Percentiles rank a stretch among this genome's conserved stretches.
Conservation (phyloP, 2,329 filamentous ascomycete species). For the Sarocladium brachiariae region DNA sequence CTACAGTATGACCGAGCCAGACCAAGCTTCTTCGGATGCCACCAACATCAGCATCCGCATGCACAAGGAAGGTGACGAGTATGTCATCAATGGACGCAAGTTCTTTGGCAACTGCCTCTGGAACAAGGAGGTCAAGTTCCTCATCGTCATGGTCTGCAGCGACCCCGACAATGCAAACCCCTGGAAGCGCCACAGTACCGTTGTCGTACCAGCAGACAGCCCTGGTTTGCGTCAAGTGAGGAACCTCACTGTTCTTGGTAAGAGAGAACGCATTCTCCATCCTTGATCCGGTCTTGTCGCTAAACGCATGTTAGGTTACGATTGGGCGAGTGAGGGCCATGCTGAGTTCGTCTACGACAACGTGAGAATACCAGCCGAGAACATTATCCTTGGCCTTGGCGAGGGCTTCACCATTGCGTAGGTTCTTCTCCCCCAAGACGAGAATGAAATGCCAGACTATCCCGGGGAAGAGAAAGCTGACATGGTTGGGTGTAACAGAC, state of each 20-base stretch:
- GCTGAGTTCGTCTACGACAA: constrained; percentile 81
- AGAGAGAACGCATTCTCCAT: not conserved
- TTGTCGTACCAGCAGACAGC: constrained; percentile 70
- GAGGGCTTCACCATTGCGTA: constrained; percentile 10
- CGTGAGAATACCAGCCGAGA: constrained; percentile 70
- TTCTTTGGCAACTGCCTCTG: constrained; percentile 93
- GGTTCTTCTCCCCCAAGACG: too few species aligned
- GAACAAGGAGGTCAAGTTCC: constrained; percentile 79
- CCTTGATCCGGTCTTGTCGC: not conserved
- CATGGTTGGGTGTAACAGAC: constrained; percentile 32
- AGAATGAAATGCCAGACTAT: too few species aligned
- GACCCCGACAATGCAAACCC: constrained; percentile 63
- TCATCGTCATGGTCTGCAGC: constrained; percentile 87
- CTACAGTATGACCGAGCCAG: constrained; percentile 84
- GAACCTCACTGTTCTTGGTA: constrained; percentile 74
- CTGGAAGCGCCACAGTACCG: constrained; percentile 83
- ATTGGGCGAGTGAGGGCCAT: constrained; percentile 89
- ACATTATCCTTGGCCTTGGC: constrained; percentile 63
- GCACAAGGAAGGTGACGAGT: constrained; percentile 69
- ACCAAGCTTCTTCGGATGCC: constrained; percentile 75
- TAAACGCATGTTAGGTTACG: constrained; percentile 47
- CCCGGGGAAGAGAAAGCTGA: too few species aligned
- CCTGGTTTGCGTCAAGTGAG: constrained; percentile 79
- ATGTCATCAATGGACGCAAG: constrained; percentile 85
- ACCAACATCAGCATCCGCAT: constrained; percentile 81